phyloP scores from a whole-genome alignment of 768 basidiomycete genomes.

The Suillus hirtellus region DNA sequence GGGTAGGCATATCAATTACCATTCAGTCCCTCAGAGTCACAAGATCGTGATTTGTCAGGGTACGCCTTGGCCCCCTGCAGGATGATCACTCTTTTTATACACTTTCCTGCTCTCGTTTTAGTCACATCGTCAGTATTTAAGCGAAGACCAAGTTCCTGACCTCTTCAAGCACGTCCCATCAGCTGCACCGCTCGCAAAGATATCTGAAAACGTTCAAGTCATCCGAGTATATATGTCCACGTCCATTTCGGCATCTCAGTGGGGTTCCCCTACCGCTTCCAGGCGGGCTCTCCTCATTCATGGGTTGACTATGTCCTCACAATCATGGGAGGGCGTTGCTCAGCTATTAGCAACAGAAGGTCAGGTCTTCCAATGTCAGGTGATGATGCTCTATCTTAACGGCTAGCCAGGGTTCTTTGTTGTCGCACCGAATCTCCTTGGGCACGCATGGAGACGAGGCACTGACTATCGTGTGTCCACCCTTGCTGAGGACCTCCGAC shows the following conservation, averaged over 20 bases:
- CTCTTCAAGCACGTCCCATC: background rate
- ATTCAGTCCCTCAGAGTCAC: background rate
- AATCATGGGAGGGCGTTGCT: background rate
- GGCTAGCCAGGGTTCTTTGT: background rate
- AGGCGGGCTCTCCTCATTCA: background rate
- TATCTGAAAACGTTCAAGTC: background rate
- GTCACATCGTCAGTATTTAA: background rate
- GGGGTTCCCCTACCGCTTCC: background rate
- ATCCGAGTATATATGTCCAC: background rate
- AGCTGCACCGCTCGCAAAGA: background rate
- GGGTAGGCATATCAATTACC: background rate
- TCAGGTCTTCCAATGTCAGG: background rate
- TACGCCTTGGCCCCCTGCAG: background rate
- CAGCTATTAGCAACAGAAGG: background rate
- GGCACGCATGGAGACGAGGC: constrained; percentile 1
- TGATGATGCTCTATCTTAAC: background rate
- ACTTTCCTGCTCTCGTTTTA: background rate
- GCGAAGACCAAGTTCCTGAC: background rate
- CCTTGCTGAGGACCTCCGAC: background rate
- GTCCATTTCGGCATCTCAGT: background rate
- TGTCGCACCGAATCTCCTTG: background rate
- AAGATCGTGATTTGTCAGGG: background rate
- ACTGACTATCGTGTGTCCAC: background rate
- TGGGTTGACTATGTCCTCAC: background rate
- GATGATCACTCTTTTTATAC: background rate